phyloP scores from a whole-genome alignment of 208 protist species.

The Naegleria gruberi region DNA sequence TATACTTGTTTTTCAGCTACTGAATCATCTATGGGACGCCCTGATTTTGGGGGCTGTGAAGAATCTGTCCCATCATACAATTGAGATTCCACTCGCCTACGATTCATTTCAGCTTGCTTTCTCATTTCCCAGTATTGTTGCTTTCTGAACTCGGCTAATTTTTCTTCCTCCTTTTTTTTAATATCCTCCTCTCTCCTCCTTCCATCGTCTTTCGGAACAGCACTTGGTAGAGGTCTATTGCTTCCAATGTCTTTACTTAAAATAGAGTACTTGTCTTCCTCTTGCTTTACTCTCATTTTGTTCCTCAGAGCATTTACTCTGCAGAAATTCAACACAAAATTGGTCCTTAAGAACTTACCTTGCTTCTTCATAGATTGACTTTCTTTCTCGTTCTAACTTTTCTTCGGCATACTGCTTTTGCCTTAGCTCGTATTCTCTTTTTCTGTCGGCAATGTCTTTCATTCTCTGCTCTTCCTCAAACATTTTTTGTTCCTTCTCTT shows the following conservation, averaged over 20 bases:
- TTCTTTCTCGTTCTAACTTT: neutral
- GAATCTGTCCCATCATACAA: neutral
- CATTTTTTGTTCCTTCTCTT: neutral
- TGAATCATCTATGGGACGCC: neutral
- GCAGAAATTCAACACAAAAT: neutral
- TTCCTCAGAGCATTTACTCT: neutral
- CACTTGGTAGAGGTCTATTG: neutral
- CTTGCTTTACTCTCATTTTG: neutral
- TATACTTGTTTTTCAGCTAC: neutral
- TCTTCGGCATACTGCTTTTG: neutral
- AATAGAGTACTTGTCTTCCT: neutral
- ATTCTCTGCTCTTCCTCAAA: neutral
- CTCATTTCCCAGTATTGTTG: constrained; percentile 77
- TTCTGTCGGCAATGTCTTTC: neutral
- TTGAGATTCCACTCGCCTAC: constrained; percentile 42
- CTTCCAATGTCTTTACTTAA: neutral
- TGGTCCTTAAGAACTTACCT: neutral
- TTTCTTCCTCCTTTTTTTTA: neutral
- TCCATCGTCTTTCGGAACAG: neutral
- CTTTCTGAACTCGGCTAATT: constrained; percentile 43
- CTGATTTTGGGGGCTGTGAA: neutral
- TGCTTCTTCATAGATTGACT: neutral
- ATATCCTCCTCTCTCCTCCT: neutral
- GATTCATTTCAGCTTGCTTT: constrained; percentile 65
- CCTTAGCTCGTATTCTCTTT: neutral